Percentiles rank a stretch among this genome's conserved stretches.
phyloP scores from a whole-genome alignment of 106 monocot genomes.

The Triglochin maritima region DNA sequence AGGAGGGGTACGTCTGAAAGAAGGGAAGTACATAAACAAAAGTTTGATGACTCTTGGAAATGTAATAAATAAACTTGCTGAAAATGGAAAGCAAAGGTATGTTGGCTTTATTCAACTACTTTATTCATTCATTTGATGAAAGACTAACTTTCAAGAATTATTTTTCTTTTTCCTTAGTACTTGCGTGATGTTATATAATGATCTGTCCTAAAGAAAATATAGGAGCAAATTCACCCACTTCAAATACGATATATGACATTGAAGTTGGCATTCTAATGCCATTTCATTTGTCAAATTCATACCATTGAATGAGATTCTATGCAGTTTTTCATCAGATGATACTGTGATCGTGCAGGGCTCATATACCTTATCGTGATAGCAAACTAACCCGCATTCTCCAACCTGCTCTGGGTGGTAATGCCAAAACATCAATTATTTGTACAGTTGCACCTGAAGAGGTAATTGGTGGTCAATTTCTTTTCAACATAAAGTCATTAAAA shows the following conservation, averaged over 20 bases:
- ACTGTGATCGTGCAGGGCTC: slow-evolving; percentile 26
- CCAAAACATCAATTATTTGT: slow-evolving; percentile 91
- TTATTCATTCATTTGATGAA: neutral
- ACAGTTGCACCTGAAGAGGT: slow-evolving; percentile 98
- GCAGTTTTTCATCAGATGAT: no score
- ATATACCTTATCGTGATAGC: slow-evolving; percentile 94
- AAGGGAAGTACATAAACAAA: slow-evolving; percentile 97
- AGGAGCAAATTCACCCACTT: no score
- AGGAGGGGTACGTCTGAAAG: slow-evolving; percentile 88
- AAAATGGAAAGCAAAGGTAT: slow-evolving; percentile 75
- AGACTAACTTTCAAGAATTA: no score
- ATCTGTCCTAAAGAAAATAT: no score
- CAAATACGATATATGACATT: neutral
- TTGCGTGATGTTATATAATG: no score
- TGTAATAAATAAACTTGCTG: slow-evolving; percentile 93
- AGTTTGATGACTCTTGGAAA: slow-evolving; percentile 92
- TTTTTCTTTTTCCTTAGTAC: no score
- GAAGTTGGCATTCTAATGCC: neutral
- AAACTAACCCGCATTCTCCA: slow-evolving; percentile 91
- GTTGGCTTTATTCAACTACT: neutral
- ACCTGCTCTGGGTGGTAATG: slow-evolving; percentile 92
- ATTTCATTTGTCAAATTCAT: neutral
- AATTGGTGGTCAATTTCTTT: neutral
- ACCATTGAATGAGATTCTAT: no score
- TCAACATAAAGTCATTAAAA: no score